Conservation (phyloP, 129 eudicot genomes). For the Dittrichia graveolens region DNA sequence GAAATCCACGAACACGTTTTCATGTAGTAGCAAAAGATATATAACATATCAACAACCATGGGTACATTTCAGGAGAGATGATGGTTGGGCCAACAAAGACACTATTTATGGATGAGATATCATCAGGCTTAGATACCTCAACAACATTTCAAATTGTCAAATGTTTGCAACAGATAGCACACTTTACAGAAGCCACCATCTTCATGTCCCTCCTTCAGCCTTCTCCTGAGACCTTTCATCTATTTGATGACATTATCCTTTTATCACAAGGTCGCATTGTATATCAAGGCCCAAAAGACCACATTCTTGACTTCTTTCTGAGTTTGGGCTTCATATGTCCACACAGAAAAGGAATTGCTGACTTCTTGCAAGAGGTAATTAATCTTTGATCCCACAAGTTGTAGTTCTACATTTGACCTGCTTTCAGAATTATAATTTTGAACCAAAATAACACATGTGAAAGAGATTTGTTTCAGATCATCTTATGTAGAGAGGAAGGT, state of each 20-base stretch:
- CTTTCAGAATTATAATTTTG: not conserved
- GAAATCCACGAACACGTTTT: too few species aligned
- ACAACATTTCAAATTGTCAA: constrained; percentile 93
- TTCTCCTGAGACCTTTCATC: constrained; percentile 88
- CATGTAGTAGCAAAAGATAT: too few species aligned
- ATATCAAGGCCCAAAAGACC: constrained; percentile 85
- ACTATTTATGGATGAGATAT: constrained; percentile 93
- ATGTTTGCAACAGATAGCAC: constrained; percentile 86
- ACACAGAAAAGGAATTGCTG: constrained; percentile 88
- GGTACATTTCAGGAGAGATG: constrained; percentile 60
- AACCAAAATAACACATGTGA: not conserved
- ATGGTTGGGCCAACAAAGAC: constrained; percentile 86
- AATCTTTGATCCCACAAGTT: not conserved
- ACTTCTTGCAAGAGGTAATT: constrained; percentile 97
- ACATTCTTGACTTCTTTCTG: constrained; percentile 72
- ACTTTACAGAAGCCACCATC: constrained; percentile 69
- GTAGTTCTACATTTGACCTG: not conserved
- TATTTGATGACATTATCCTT: constrained; percentile 81
- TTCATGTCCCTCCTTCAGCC: constrained; percentile 96
- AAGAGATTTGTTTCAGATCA: not conserved
- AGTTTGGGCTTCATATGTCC: constrained; percentile 86
- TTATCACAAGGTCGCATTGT: constrained; percentile 88
- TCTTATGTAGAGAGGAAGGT: not conserved
- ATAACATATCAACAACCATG: not conserved
- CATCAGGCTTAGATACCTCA: constrained; percentile 95